A percentile compares a stretch with the other conserved stretches of the same genome.
Evolutionary conservation across 2,329 filamentous ascomycete genomes (phyloP).

Genomic region (Bipolaris cookei): DNA sequence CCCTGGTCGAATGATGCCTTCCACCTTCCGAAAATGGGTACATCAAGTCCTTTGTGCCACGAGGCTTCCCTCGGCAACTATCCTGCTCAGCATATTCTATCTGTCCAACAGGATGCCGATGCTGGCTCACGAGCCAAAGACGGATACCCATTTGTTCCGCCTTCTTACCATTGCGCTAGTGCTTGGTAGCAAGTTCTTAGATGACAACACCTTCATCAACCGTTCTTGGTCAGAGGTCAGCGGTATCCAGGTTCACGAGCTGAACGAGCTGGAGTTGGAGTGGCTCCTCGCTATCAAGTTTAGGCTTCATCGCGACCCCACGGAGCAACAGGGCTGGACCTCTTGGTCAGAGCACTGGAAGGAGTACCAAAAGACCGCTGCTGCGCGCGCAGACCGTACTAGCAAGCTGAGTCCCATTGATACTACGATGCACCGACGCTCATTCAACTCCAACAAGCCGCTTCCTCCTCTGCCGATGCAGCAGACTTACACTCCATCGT

Average conservation of each 20-base stretch:
- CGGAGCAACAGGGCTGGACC: slow-evolving; percentile 73
- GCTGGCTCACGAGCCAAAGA: slow-evolving; percentile 61
- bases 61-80: slow-evolving; percentile 86
- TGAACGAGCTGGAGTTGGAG: slow-evolving; percentile 85
- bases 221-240: slow-evolving; percentile 96
- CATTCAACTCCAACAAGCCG: slow-evolving; percentile 55
- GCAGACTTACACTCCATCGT: slow-evolving; percentile 49
- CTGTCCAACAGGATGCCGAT: slow-evolving; percentile 82
- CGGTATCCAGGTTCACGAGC: slow-evolving; percentile 80
- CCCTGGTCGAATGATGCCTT: slow-evolving; percentile 66
- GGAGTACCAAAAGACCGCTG: slow-evolving; percentile 62
- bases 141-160: slow-evolving; percentile 78
- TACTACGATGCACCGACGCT: slow-evolving; percentile 65
- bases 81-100: slow-evolving; percentile 88
- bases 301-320: slow-evolving; percentile 84
- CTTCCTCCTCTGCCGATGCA: slow-evolving; percentile 48
- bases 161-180: slow-evolving; percentile 85
- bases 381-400: slow-evolving; percentile 48
- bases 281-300: slow-evolving; percentile 86
- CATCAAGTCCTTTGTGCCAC: slow-evolving; percentile 89
- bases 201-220: slow-evolving; percentile 98
- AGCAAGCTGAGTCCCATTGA: slow-evolving; percentile 66
- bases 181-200: slow-evolving; percentile 91
- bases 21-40: slow-evolving; percentile 89
- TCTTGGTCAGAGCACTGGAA: slow-evolving; percentile 72